Conservation (phyloP, 2,329 filamentous ascomycete species). For the Scedosporium aurantiacum region DNA sequence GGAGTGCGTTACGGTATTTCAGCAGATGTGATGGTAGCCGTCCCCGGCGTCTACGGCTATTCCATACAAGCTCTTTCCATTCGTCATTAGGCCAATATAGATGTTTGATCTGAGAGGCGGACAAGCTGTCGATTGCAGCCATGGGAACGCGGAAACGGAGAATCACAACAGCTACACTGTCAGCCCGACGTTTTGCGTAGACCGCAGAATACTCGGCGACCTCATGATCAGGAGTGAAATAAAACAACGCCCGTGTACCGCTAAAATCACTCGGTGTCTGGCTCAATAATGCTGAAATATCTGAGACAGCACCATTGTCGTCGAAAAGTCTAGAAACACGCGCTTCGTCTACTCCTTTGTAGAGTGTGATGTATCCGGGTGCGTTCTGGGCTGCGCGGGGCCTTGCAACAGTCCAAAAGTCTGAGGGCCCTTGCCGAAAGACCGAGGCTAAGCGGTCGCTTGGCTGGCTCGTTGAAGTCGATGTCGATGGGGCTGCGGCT, state of each 20-base stretch:
- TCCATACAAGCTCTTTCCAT: slow-evolving; percentile 11
- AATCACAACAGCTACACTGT: slow-evolving; percentile 8
- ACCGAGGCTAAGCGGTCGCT: not conserved
- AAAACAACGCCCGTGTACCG: not conserved
- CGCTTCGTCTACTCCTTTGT: not conserved
- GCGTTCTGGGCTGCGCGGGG: not conserved
- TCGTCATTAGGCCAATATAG: slow-evolving; percentile 10
- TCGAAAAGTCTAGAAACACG: not conserved
- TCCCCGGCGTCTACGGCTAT: not conserved
- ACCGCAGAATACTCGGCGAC: slow-evolving; percentile 11
- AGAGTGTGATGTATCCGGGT: not conserved
- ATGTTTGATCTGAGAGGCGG: slow-evolving; percentile 1
- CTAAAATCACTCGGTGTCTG: slow-evolving; percentile 7
- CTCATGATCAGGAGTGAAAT: slow-evolving; percentile 9
- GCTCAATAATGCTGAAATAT: slow-evolving; percentile 3
- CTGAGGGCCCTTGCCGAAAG: not conserved
- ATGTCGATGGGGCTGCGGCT: not conserved
- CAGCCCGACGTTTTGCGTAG: slow-evolving; percentile 11
- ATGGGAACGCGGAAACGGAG: slow-evolving; percentile 10
- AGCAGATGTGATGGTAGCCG: not conserved
- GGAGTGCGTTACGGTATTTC: slow-evolving; percentile 8
- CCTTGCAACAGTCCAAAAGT: not conserved
- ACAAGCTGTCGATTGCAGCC: slow-evolving; percentile 2
- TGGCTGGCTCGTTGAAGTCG: not conserved
- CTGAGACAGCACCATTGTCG: not conserved